Percentiles rank a stretch among this genome's conserved stretches.
Evolutionary conservation across 805 yeast species (phyloP).

Genomic region (Kodamaea jinghongensis): DNA sequence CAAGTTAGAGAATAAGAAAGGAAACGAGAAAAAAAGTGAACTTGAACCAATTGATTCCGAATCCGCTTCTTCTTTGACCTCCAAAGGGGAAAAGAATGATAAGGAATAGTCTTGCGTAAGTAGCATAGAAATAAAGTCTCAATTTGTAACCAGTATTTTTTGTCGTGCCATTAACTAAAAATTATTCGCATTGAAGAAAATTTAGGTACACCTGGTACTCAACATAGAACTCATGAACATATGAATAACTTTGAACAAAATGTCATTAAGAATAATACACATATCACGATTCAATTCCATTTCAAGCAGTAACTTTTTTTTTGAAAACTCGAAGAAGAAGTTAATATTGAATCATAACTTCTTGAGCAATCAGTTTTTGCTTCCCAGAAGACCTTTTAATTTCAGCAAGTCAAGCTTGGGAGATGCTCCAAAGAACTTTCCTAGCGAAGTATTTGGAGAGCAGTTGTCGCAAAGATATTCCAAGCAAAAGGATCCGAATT

Average conservation of each 20-base stretch:
- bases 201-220: not conserved
- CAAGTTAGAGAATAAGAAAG: conserved; percentile 71
- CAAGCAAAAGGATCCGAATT: conserved; percentile 5
- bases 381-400: conserved; percentile 3
- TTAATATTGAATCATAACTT: conserved; percentile 29
- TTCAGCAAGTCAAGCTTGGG: not conserved
- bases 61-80: not conserved
- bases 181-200: conserved; percentile 4
- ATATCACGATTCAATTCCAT: conserved; percentile 15
- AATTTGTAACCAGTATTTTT: not conserved
- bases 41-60: conserved; percentile 2
- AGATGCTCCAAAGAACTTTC: not conserved
- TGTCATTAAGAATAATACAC: conserved; percentile 18
- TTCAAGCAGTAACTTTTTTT: conserved; percentile 34
- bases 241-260: conserved; percentile 3
- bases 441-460: too few species aligned
- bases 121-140: not conserved
- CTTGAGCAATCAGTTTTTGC: conserved; percentile 29
- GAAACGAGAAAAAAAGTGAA: conserved; percentile 25
- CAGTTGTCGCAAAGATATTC: too few species aligned
- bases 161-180: conserved; percentile 7
- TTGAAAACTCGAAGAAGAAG: conserved; percentile 32
- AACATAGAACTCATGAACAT: not conserved
- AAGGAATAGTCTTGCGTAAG: conserved; percentile 1
- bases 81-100: conserved; percentile 3